phyloP scores from a whole-genome alignment of 345 rosid genomes.

The Durio zibethinus region DNA sequence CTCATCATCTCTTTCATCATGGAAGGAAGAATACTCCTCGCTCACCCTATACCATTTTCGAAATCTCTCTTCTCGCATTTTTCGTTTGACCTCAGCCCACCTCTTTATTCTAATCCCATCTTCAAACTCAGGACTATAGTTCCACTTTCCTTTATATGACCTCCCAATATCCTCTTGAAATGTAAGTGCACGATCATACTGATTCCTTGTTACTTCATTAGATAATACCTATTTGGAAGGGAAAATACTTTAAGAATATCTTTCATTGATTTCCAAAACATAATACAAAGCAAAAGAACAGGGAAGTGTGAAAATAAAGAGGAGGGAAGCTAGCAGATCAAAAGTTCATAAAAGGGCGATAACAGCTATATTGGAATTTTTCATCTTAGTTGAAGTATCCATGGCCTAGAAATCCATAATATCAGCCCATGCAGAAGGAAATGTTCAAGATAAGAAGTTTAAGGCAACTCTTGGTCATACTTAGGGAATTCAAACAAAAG shows the following conservation, averaged over 20 bases:
- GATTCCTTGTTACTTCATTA: constrained; percentile 56
- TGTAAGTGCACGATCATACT: constrained; percentile 55
- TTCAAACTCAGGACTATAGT: constrained; percentile 42
- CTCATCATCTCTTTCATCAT: constrained; percentile 35
- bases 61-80: constrained; percentile 41
- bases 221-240: constrained; percentile 62
- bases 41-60: constrained; percentile 33
- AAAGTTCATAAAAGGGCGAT: neutral
- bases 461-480: neutral
- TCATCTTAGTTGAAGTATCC: neutral
- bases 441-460: neutral
- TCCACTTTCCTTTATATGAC: constrained; percentile 32
- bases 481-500: neutral
- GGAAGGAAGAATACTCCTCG: constrained; percentile 23
- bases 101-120: constrained; percentile 42
- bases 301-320: neutral
- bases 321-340: neutral
- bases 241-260: neutral
- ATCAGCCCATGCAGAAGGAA: neutral
- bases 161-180: constrained; percentile 36
- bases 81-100: constrained; percentile 61
- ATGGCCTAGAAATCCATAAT: neutral
- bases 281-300: neutral
- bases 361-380: neutral
- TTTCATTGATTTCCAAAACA: neutral